These are phyloP conservation scores for Leccinellum luteum DNA, from an alignment of 768 basidiomycete genomes.

Conservation along the genomic window DNA sequence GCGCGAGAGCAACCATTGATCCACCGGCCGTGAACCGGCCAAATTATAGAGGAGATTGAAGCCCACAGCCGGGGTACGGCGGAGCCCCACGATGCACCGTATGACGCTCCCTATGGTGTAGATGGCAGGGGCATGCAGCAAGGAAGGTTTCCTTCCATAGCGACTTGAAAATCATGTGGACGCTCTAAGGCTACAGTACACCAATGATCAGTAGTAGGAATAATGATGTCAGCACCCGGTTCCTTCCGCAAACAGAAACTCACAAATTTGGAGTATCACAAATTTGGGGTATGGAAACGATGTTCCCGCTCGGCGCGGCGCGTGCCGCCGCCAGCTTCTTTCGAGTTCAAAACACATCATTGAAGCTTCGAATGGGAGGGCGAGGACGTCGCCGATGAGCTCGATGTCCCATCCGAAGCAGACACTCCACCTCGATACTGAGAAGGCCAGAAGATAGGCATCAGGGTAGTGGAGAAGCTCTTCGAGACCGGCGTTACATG, in stretches of 20 bases:
- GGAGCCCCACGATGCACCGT: constrained; percentile 29
- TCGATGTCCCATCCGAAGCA: constrained; percentile 40
- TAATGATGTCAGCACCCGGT: neutral
- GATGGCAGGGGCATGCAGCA: constrained; percentile 32
- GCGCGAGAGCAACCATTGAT: constrained; percentile 34
- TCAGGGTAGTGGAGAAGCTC: constrained; percentile 29
- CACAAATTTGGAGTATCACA: too few species aligned
- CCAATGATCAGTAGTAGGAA: too few species aligned
- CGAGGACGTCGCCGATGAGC: constrained; percentile 36
- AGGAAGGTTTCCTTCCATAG: constrained; percentile 34
- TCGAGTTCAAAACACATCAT: constrained; percentile 29
- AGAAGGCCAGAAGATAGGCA: constrained; percentile 34
- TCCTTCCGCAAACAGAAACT: constrained; percentile 1
- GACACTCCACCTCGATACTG: constrained; percentile 33
- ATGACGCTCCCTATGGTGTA: constrained; percentile 34
- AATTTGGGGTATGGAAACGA: constrained; percentile 38
- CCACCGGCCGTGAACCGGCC: constrained; percentile 47
- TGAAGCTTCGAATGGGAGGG: constrained; percentile 35
- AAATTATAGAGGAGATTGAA: too few species aligned
- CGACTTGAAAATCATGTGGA: constrained; percentile 29
- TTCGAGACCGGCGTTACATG: constrained; percentile 6
- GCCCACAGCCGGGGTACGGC: too few species aligned
- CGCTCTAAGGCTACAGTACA: constrained; percentile 12
- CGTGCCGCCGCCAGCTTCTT: constrained; percentile 18
- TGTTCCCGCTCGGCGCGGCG: constrained; percentile 33